These are phyloP conservation scores for Mediolabrus comicus DNA, from an alignment of 108 stramenopile species.

Conservation along the genomic window DNA sequence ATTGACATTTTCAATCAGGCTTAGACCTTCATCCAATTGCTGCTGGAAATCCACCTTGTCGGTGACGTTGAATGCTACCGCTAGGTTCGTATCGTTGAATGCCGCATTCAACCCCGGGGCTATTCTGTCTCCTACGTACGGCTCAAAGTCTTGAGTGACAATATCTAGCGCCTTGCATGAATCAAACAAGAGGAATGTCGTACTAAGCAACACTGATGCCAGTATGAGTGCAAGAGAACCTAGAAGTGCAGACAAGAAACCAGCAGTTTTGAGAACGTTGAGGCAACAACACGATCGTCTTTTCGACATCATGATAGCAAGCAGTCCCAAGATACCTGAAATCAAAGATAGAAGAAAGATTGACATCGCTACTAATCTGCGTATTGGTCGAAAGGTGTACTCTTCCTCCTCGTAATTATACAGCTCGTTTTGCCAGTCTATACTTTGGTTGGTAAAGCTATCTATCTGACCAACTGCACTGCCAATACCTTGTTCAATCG, in stretches of 20 bases:
- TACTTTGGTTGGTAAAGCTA: slow-evolving; percentile 5
- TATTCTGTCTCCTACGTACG: slow-evolving; percentile 43
- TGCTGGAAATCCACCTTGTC: slow-evolving; percentile 50
- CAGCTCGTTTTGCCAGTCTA: slow-evolving; percentile 23
- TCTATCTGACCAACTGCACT: slow-evolving; percentile 36
- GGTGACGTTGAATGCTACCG: slow-evolving; percentile 42
- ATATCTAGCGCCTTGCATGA: slow-evolving; percentile 33
- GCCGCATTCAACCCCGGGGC: slow-evolving; percentile 39
- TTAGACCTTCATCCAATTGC: slow-evolving; percentile 41
- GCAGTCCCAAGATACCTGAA: slow-evolving; percentile 21
- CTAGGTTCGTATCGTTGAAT: slow-evolving; percentile 50
- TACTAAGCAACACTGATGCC: slow-evolving; percentile 27
- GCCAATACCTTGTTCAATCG: slow-evolving; percentile 25
- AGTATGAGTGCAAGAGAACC: slow-evolving; percentile 22
- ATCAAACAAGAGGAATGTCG: slow-evolving; percentile 33
- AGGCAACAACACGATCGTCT: slow-evolving; percentile 16
- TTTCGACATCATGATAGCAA: slow-evolving; percentile 32
- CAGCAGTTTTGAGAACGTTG: slow-evolving; percentile 29
- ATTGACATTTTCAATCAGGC: slow-evolving; percentile 32
- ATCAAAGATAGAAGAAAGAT: slow-evolving; percentile 24
- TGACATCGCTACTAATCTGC: slow-evolving; percentile 28
- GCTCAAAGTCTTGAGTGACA: slow-evolving; percentile 43
- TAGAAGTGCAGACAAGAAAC: slow-evolving; percentile 36
- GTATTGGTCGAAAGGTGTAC: slow-evolving; percentile 12
- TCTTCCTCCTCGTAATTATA: slow-evolving; percentile 35